Percentiles rank a stretch among this genome's conserved stretches.
These are phyloP conservation scores for Venturia oleaginea DNA, from an alignment of 2,329 filamentous ascomycete genomes.

Conservation along the genomic window DNA sequence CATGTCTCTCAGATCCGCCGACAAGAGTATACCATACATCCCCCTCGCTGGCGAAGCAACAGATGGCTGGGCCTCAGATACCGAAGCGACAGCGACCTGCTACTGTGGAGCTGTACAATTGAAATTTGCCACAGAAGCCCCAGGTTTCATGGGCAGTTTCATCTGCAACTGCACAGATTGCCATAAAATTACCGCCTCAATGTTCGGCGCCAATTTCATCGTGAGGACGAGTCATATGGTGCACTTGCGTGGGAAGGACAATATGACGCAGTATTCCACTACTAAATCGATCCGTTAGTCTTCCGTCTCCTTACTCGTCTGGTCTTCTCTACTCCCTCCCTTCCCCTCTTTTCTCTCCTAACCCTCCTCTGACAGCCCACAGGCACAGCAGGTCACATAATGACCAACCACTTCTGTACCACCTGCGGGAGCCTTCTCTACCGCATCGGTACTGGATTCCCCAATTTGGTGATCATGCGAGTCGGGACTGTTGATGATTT, in stretches of 20 bases:
- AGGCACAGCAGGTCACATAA: slow-evolving; percentile 32
- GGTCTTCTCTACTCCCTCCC: background rate
- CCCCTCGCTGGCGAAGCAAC: slow-evolving; percentile 18
- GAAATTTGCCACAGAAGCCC: slow-evolving; percentile 32
- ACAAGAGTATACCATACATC: slow-evolving; percentile 19
- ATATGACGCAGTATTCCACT: slow-evolving; percentile 40
- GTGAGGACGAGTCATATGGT: slow-evolving; percentile 37
- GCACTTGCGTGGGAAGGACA: slow-evolving; percentile 43
- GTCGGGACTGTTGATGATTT: slow-evolving; percentile 57
- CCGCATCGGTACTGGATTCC: slow-evolving; percentile 36
- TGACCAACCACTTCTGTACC: slow-evolving; percentile 55
- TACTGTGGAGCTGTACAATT: slow-evolving; percentile 24
- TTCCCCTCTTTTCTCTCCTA: background rate
- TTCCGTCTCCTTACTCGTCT: background rate
- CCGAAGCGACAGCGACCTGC: slow-evolving; percentile 23
- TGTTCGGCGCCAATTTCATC: slow-evolving; percentile 51
- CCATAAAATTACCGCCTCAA: slow-evolving; percentile 52
- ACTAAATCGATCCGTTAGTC: slow-evolving; percentile 25
- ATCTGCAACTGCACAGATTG: slow-evolving; percentile 55
- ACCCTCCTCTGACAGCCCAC: background rate
- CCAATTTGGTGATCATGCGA: slow-evolving; percentile 41
- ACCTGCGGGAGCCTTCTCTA: slow-evolving; percentile 55
- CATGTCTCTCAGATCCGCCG: slow-evolving; percentile 8
- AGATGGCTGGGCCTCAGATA: slow-evolving; percentile 21
- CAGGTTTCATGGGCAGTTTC: slow-evolving; percentile 42